Base-by-base conservation (phyloP, 306 rosid genomes). In the Comarum palustre region DNA sequence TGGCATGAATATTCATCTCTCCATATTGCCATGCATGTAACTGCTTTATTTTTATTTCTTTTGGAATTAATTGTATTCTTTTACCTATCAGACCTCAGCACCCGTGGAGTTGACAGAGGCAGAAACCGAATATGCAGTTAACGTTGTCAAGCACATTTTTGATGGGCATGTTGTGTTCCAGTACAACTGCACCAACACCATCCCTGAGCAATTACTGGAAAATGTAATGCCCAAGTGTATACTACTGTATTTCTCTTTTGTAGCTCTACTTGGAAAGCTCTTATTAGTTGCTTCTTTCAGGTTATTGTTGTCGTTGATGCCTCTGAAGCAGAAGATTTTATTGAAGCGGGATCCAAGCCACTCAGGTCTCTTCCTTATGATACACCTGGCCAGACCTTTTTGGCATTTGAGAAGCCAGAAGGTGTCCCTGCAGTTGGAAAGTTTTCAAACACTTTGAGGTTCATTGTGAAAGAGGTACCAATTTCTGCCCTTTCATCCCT, bases 101-200 rank as follows among this genome's bases (percentile, higher is more conserved):
- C 96, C 95, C 38, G 97, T 94, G 90, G 99, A 94, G 81, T 93
- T 94, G 58, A 89, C 99, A 60, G 97, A 94, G 85, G 92, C 97
- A 14, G 97, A 91, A 86, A 91, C 97, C 15, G 99, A 91, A 87
- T 94, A 91, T 77, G 92, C 97, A 64, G 97, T 94, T 74, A 94
- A 89, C 81, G 97, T 81, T 77, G 99, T 94, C 67, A 94, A 94
- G 84, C 97, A 91, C 82, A 88, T 94, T 61, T 94, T 91, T 77
- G 95, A 91, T 80, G 76, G 83, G 34, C 96, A 94, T 83, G 84
- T 94, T 50, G 95, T 91, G 84, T 88, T 94, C 88, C 99, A 94
- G 83, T 94, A 85, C 86, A 94, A 91, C 91, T 88, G 96, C 93
- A 94, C 91, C 75, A 94, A 91, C 81, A 94, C 99, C 6, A 94